A percentile compares a stretch with the other conserved stretches of the same genome.
Evolutionary conservation across 805 yeast species (phyloP).

Genomic region (Ogataea naganishii): DNA sequence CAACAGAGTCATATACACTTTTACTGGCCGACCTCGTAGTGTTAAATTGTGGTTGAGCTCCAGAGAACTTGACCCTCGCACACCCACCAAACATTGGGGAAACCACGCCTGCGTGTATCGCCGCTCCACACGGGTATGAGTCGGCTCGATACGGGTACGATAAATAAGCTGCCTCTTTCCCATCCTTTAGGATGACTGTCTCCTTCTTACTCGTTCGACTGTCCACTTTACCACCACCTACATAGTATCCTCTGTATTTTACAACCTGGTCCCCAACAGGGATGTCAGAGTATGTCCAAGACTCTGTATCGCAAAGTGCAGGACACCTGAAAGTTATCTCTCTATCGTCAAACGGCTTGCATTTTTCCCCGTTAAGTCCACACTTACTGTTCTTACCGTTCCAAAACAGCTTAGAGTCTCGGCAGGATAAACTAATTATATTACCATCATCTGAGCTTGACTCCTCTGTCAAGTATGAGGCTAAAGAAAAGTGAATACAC

Average conservation of each 20-base stretch:
- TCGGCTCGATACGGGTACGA: conserved; percentile 76
- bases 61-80: conserved; percentile 50
- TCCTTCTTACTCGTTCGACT: background rate
- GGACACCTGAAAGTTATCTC: conserved; percentile 69
- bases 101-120: conserved; percentile 74
- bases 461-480: conserved; percentile 36
- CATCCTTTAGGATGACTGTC: conserved; percentile 1
- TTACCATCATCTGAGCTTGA: conserved; percentile 25
- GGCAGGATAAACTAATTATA: conserved; percentile 41
- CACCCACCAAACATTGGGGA: conserved; percentile 77
- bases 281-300: conserved; percentile 66
- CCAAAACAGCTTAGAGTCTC: conserved; percentile 48
- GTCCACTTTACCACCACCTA: conserved; percentile 61
- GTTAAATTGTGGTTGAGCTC: conserved; percentile 41
- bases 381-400: conserved; percentile 66
- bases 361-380: conserved; percentile 60
- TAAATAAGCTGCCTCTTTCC: conserved; percentile 18
- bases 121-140: conserved; percentile 85
- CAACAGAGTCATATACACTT: conserved; percentile 39
- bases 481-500: conserved; percentile 26
- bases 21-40: conserved; percentile 40
- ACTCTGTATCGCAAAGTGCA: conserved; percentile 73
- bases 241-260: conserved; percentile 61
- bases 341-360: conserved; percentile 36
- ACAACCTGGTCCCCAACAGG: conserved; percentile 64